Base-by-base conservation (phyloP, 2,329 filamentous ascomycete species). In the Cadophora sp. region DNA sequence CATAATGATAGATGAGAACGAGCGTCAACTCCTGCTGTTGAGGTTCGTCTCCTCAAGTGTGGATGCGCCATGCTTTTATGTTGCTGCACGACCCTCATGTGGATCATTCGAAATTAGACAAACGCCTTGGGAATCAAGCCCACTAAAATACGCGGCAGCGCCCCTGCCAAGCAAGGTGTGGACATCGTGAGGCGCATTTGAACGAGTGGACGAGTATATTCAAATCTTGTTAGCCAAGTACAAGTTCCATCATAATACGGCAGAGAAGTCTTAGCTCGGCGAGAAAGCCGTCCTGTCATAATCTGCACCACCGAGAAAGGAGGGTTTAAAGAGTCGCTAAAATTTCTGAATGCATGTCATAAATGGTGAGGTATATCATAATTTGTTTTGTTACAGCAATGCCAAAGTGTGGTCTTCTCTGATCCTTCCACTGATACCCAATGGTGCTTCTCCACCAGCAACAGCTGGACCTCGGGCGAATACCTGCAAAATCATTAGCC, bases 391-490 rank as follows among this genome's bases (percentile, higher is more conserved):
- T 72, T 59, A 74, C 31, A 76, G 43, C n/a, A 77, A 65, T 60
- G 90, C 86, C 75, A 97, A 78, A 1, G 92, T 94, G 77, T 92
- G 88, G 78, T 97, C 93, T 55, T 89, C 84, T 59, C 87, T 84
- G 73, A 96, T 88, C 66, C 80, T 87, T 46, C 87, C 92, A 60
- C 85, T 80, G 12, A 91, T 84, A 4, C 90, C 89, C 31, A 95
- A 79, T 7, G 83, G 83, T 0, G 86, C 86, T 79, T 92, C 88
- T 7, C 84, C 86, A 51, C 89, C 91, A 62, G 88, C 87, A 16
- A 97, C 93, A 55, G 89, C 88, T 14, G 92, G 92, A 0, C 93
- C 93, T 40, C 84, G 84, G 3, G 91, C 91, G 46, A 90, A 81
- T 73, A 97, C 88, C 87, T 93, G 66, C 6, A 50, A 4, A n/a